Conservation (phyloP, 2,329 filamentous ascomycete genomes). For the Alternaria triticina region DNA sequence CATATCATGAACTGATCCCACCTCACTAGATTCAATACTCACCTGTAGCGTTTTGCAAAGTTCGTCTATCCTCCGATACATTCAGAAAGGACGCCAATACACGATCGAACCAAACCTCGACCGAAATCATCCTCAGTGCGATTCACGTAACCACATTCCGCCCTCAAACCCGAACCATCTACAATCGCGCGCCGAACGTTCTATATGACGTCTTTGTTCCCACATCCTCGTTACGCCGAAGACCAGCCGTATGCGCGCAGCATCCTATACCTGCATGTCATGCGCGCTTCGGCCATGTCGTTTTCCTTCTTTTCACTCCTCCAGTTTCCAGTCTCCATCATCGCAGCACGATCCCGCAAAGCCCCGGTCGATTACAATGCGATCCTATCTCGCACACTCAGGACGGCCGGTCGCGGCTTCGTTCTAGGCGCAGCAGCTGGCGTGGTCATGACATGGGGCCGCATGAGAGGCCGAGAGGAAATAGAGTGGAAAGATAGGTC, state of each 20-base stretch:
- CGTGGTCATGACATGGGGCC: constrained; percentile 51
- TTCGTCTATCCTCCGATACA: not conserved
- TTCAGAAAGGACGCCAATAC: not conserved
- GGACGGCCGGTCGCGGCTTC: constrained; percentile 55
- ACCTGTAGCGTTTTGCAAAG: not conserved
- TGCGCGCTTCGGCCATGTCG: constrained; percentile 61
- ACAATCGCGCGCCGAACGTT: not conserved
- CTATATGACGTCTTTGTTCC: constrained; percentile 62
- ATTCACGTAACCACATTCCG: not conserved
- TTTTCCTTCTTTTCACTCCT: constrained; percentile 58
- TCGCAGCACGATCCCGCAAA: constrained; percentile 30
- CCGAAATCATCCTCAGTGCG: not conserved
- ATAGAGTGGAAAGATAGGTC: constrained; percentile 70
- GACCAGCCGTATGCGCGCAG: constrained; percentile 63
- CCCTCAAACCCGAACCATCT: not conserved
- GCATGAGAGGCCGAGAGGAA: constrained; percentile 63
- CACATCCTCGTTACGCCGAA: constrained; percentile 65
- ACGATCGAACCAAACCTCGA: not conserved
- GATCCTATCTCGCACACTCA: constrained; percentile 49
- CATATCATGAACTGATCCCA: not conserved
- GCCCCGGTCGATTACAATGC: constrained; percentile 34
- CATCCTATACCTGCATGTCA: constrained; percentile 66
- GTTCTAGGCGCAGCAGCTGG: constrained; percentile 55
- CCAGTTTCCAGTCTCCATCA: constrained; percentile 40
- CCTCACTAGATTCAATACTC: not conserved